These are phyloP conservation scores for Rubia yunnanensis DNA, from an alignment of 257 asterid genomes.

Conservation along the genomic window DNA sequence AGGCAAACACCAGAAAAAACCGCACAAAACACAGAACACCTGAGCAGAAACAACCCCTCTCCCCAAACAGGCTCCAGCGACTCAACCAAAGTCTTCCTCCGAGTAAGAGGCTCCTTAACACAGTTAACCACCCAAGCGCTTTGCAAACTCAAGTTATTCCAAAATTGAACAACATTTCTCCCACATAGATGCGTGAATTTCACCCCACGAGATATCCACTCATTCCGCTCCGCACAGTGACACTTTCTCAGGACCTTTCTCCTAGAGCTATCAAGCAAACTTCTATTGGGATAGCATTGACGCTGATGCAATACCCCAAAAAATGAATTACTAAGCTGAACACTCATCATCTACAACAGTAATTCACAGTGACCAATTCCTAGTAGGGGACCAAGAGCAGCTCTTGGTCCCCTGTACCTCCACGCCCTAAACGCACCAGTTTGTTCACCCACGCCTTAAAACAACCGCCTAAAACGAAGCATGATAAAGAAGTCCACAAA, in stretches of 20 bases:
- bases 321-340: constrained; percentile 46
- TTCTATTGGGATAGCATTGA: constrained; percentile 32
- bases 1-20: constrained; percentile 84
- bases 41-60: constrained; percentile 77
- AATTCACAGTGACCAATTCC: constrained; percentile 15
- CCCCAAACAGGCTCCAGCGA: constrained; percentile 65
- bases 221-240: constrained; percentile 50
- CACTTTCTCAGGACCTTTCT: constrained; percentile 32
- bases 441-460: constrained; percentile 4
- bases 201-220: constrained; percentile 62
- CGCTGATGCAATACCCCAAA: constrained; percentile 44
- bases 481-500: neutral
- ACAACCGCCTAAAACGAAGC: constrained; percentile 20
- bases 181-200: constrained; percentile 56
- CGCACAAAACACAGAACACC: constrained; percentile 68
- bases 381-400: constrained; percentile 81
- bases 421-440: constrained; percentile 10
- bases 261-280: constrained; percentile 17
- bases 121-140: constrained; percentile 54
- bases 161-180: constrained; percentile 45
- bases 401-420: constrained; percentile 67
- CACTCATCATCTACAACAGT: constrained; percentile 37
- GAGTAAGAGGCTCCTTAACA: constrained; percentile 58
- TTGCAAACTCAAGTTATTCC: constrained; percentile 57
- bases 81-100: constrained; percentile 54